A percentile compares a stretch with the other conserved stretches of the same genome.
Conservation (phyloP, 257 asterid genomes). For the Thymus mandschuricus region DNA sequence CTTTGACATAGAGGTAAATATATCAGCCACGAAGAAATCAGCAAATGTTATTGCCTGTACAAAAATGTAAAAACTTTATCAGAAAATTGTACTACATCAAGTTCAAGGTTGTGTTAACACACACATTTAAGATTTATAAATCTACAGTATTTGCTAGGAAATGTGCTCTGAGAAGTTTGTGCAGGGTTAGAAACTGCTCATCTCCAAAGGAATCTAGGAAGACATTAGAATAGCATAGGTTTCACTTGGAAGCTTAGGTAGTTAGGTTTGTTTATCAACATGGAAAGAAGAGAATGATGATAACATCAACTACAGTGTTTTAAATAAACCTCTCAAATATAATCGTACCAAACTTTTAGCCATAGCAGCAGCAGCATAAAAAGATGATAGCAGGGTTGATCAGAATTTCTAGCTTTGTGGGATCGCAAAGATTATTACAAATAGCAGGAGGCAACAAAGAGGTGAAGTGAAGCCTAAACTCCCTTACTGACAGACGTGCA, state of each 20-base stretch:
- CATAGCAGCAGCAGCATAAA: background rate
- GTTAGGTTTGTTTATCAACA: slow-evolving; percentile 15
- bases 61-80: slow-evolving; percentile 33
- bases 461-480: slow-evolving; percentile 12
- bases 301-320: slow-evolving; percentile 6
- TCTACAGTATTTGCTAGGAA: background rate
- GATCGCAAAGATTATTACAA: background rate
- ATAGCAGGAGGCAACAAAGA: slow-evolving; percentile 16
- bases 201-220: slow-evolving; percentile 10
- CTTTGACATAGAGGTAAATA: slow-evolving; percentile 98
- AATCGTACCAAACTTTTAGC: slow-evolving; percentile 14
- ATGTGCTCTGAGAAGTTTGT: slow-evolving; percentile 15
- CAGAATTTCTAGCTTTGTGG: slow-evolving; percentile 2
- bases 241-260: slow-evolving; percentile 21
- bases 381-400: slow-evolving; percentile 17
- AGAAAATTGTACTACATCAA: slow-evolving; percentile 24
- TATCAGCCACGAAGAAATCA: slow-evolving; percentile 97
- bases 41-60: slow-evolving; percentile 91
- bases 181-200: slow-evolving; percentile 18
- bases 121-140: background rate
- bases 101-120: background rate
- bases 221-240: slow-evolving; percentile 19
- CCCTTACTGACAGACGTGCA: slow-evolving; percentile 6
- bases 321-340: slow-evolving; percentile 17
- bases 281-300: slow-evolving; percentile 7